Evolutionary conservation across 2,329 filamentous ascomycete species (phyloP).

Genomic region (Colletotrichum echinochloae): DNA sequence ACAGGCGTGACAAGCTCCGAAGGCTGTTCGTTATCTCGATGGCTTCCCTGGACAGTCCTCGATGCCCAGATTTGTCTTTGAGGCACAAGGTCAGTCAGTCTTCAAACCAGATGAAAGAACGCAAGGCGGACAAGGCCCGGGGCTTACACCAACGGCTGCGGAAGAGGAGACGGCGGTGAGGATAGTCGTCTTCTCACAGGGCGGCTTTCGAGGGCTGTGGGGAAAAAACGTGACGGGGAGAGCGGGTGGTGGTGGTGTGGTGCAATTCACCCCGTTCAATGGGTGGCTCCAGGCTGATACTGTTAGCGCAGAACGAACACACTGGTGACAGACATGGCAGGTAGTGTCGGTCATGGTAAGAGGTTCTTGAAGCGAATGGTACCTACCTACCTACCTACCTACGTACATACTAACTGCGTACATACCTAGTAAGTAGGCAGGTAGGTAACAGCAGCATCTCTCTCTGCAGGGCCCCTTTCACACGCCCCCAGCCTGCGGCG

Average conservation of each 20-base stretch:
- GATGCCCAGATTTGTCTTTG: neutral
- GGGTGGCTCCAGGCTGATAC: constrained; percentile 21
- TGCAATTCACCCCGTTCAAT: constrained; percentile 15
- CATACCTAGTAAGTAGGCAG: neutral
- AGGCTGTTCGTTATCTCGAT: constrained; percentile 10
- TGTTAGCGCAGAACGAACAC: constrained; percentile 2
- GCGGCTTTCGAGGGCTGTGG: neutral
- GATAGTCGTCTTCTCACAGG: neutral
- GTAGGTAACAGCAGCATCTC: neutral
- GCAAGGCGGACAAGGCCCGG: neutral
- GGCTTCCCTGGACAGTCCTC: neutral
- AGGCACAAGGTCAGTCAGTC: neutral
- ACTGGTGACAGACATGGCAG: neutral
- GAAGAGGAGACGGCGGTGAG: constrained; percentile 12
- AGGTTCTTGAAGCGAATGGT: neutral
- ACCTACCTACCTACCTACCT: too few relatives aligned
- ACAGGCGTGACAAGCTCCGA: neutral
- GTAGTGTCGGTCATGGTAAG: neutral
- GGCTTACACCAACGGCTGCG: constrained; percentile 1
- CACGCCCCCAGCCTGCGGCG: constrained; percentile 35
- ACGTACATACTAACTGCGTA: neutral
- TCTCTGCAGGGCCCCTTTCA: constrained; percentile 23
- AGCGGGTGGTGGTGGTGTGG: constrained; percentile 4
- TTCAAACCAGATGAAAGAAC: neutral
- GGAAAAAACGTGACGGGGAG: constrained; percentile 5